Conservation (phyloP, 768 basidiomycete species). For the Tulasnella sp. region DNA sequence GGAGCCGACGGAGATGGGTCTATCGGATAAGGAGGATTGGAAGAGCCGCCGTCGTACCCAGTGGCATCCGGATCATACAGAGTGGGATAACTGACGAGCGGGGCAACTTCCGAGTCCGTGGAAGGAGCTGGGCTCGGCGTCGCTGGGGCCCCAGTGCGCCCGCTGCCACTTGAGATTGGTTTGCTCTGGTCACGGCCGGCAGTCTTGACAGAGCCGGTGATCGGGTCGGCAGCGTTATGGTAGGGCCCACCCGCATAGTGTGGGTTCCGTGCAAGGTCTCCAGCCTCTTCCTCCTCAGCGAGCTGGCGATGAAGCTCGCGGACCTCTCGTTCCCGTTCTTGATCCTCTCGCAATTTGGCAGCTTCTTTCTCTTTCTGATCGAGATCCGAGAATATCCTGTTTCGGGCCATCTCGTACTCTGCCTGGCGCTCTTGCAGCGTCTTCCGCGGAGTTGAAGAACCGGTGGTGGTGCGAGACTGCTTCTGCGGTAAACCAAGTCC, state of each 20-base stretch:
- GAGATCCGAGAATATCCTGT: slow-evolving; percentile 71
- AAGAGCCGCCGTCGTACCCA: background rate
- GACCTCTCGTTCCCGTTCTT: slow-evolving; percentile 32
- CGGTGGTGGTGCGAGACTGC: slow-evolving; percentile 23
- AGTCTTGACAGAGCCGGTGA: background rate
- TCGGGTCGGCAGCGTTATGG: background rate
- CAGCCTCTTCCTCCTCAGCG: slow-evolving; percentile 31
- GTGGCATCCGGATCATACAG: slow-evolving; percentile 63
- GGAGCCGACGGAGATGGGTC: background rate
- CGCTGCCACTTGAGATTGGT: slow-evolving; percentile 51
- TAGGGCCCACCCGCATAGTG: slow-evolving; percentile 41
- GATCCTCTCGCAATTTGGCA: slow-evolving; percentile 25
- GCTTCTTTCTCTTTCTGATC: slow-evolving; percentile 54
- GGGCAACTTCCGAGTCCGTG: slow-evolving; percentile 57
- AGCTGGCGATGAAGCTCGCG: slow-evolving; percentile 23
- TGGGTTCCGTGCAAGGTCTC: background rate
- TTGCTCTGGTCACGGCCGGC: background rate
- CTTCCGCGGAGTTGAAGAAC: slow-evolving; percentile 47
- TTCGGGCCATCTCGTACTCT: slow-evolving; percentile 85
- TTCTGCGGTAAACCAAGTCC: slow-evolving; percentile 24
- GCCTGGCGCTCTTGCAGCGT: slow-evolving; percentile 87
- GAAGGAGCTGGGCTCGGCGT: slow-evolving; percentile 65
- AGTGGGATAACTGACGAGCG: slow-evolving; percentile 73
- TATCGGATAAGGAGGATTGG: slow-evolving; percentile 19
- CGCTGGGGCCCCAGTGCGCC: slow-evolving; percentile 73